These are phyloP conservation scores for Gymnopilus dilepis DNA, from an alignment of 768 basidiomycete species.

Conservation along the genomic window DNA sequence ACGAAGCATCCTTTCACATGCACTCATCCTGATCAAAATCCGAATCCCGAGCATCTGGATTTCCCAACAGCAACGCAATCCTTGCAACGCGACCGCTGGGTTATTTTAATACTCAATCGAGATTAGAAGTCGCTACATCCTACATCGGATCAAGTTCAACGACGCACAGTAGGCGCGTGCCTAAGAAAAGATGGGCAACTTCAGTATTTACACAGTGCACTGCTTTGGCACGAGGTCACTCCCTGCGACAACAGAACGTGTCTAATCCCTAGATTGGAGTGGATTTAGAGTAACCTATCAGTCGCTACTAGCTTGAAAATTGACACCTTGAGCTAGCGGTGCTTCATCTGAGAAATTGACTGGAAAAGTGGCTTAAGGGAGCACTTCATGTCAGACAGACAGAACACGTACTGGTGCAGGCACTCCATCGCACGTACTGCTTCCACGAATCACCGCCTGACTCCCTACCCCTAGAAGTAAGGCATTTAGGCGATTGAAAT, in stretches of 20 bases:
- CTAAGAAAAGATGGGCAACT: not conserved
- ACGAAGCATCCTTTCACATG: constrained; percentile 15
- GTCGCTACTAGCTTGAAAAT: constrained; percentile 59
- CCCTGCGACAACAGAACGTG: constrained; percentile 5
- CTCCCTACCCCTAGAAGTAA: constrained; percentile 80
- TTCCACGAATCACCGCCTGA: constrained; percentile 99
- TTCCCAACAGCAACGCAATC: constrained; percentile 13
- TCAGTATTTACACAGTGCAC: constrained; percentile 2
- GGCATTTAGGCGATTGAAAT: constrained; percentile 26
- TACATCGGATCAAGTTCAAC: constrained; percentile 15
- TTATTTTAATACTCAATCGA: constrained; percentile 6
- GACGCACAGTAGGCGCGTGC: constrained; percentile 7
- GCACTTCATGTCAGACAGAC: constrained; percentile 11
- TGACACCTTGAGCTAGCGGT: constrained; percentile 92
- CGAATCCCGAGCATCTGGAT: constrained; percentile 28
- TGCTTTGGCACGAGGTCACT: not conserved
- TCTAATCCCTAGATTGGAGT: constrained; percentile 12
- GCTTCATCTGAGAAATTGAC: constrained; percentile 91
- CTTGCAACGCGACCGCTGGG: not conserved
- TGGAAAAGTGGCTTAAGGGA: constrained; percentile 28
- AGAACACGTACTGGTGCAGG: constrained; percentile 69
- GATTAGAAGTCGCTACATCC: constrained; percentile 3
- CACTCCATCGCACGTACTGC: constrained; percentile 91
- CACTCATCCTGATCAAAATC: constrained; percentile 23
- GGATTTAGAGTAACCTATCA: constrained; percentile 1